Evolutionary conservation across 2,329 filamentous ascomycete genomes (phyloP), one percentile per base, ranked within the genome.

Genomic region (Berkeleyomyces rouxiae): DNA sequence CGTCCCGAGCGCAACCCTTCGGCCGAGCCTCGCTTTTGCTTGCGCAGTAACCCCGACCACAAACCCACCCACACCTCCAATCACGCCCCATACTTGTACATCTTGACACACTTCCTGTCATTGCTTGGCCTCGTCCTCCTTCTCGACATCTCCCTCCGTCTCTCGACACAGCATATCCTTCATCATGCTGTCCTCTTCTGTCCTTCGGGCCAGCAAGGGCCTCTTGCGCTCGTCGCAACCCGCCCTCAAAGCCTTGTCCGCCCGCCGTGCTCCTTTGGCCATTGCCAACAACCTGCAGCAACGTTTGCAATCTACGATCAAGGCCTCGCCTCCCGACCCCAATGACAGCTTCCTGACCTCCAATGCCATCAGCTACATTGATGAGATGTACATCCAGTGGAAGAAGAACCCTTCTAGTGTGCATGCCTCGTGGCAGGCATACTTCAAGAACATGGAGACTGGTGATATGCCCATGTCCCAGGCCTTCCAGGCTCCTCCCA

Each of bases 361-460:
- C 68, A 97, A 89, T 79, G 93, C 92, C 65, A 93, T 93, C 76
- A 96, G 95, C 79, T 99, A 99, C 78, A 90, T 99, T 73, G 93
- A 99, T 75, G 93, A 96, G 79, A 99, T 99, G 93, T 99, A 99
- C 77, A 79, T 96, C 78, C 85, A 91, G 73, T 99, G 93, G 93
- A 96, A 92, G 77, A 80, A 88, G 67, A 90, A 99, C 70, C 91
- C 93, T 61, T 82, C 84, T 70, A 96, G 89, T 72, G 93, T 99
- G 65, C 93, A 99, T 76, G 82, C 96, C 70, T 99, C 93, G 74
- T 99, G 93, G 93, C 92, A 96, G 78, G 86, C 95, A 72, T 99
- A 99, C 82, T 99, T 99, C 82, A 89, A 86, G 78, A 99, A 99
- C 78, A 96, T 99, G 88, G 93, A 99, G 79, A 88, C 84, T 68